A percentile compares a stretch with the other conserved stretches of the same genome.
Conservation (phyloP, 202 grass and related monocot species). For the Digitaria exilis region DNA sequence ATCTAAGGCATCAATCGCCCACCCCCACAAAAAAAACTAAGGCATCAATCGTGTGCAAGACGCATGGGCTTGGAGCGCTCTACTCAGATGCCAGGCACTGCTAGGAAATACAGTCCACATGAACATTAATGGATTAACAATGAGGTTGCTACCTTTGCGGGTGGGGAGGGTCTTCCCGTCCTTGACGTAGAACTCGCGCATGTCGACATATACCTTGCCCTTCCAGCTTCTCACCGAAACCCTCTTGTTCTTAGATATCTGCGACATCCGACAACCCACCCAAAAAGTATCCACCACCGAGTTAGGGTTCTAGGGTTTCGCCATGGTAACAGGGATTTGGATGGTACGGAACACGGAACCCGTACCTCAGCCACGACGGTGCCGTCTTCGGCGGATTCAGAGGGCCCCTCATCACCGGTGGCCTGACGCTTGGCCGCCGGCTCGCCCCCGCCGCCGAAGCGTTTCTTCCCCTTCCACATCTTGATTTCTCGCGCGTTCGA, state of each 20-base stretch:
- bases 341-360: background rate
- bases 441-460: slow-evolving; percentile 43
- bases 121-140: background rate
- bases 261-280: background rate
- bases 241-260: slow-evolving; percentile 91
- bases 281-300: background rate
- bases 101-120: background rate
- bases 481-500: background rate
- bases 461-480: slow-evolving; percentile 61
- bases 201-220: slow-evolving; percentile 74
- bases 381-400: slow-evolving; percentile 41
- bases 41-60: background rate
- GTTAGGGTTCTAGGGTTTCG: slow-evolving; percentile 47
- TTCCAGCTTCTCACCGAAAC: slow-evolving; percentile 75
- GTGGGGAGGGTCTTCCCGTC: slow-evolving; percentile 83
- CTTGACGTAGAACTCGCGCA: slow-evolving; percentile 85
- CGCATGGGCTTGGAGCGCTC: background rate
- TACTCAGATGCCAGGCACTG: background rate
- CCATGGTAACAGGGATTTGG: background rate
- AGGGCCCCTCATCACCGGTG: slow-evolving; percentile 42
- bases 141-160: slow-evolving; percentile 61
- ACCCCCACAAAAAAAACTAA: too few species aligned
- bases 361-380: slow-evolving; percentile 75
- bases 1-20: too few species aligned
- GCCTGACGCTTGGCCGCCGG: slow-evolving; percentile 66